A percentile compares a stretch with the other conserved stretches of the same genome.
These are phyloP conservation scores for Trametes coccinea DNA, from an alignment of 768 basidiomycete species.

Conservation along the genomic window DNA sequence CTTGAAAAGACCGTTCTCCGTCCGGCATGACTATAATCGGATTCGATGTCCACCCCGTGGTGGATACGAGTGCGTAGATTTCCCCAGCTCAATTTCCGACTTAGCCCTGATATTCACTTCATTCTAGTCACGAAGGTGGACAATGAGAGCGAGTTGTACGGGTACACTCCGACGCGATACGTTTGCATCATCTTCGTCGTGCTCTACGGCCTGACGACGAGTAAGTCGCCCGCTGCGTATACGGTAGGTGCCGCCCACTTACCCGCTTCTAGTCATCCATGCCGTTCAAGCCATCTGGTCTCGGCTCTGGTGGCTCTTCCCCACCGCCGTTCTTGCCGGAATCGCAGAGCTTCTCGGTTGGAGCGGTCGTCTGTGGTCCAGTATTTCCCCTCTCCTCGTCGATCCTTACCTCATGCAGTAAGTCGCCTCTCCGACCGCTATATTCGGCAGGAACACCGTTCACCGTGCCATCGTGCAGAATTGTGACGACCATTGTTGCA, in stretches of 20 bases:
- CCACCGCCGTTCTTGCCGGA: constrained; percentile 35
- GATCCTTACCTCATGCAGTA: constrained; percentile 45
- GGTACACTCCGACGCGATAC: constrained; percentile 40
- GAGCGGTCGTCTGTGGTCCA: constrained; percentile 39
- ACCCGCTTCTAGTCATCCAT: constrained; percentile 23
- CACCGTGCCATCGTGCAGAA: constrained; percentile 34
- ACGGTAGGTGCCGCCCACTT: background rate
- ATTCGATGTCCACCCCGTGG: too few species aligned
- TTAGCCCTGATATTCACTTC: too few species aligned
- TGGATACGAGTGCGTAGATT: too few species aligned
- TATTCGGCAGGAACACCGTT: background rate
- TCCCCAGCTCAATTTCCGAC: too few species aligned
- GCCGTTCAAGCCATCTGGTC: constrained; percentile 30
- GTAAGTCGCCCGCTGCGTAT: constrained; percentile 20
- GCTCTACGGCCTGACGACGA: constrained; percentile 34
- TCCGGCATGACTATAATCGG: too few species aligned
- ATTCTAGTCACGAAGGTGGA: too few species aligned
- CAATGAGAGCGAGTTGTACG: constrained; percentile 26
- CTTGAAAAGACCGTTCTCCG: too few species aligned
- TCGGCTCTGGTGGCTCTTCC: constrained; percentile 38
- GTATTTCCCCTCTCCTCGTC: constrained; percentile 23
- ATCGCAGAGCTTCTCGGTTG: constrained; percentile 41
- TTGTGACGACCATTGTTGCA: constrained; percentile 52
- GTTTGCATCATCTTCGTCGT: constrained; percentile 38
- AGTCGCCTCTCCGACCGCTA: constrained; percentile 1